phyloP scores from a whole-genome alignment of 352 stramenopile genomes.

The Pythium vanterpoolii region DNA sequence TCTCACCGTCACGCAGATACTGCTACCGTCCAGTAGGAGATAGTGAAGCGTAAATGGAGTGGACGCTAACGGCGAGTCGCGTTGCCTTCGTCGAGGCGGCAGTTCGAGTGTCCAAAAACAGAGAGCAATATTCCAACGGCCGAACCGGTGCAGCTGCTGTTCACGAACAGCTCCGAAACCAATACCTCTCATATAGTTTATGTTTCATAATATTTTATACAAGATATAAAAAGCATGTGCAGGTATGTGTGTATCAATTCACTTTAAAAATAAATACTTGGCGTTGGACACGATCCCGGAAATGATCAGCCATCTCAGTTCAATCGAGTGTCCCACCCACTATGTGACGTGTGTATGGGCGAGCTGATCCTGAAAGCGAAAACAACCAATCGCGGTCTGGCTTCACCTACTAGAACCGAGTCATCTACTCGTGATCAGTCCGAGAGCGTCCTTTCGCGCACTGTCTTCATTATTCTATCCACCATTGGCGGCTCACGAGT shows the following conservation, averaged over 20 bases:
- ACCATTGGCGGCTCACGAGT: too few species aligned
- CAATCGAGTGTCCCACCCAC: constrained; percentile 1
- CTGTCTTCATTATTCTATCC: too few species aligned
- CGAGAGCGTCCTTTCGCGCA: not conserved
- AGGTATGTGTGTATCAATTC: not conserved
- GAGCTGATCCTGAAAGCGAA: constrained; percentile 4
- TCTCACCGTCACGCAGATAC: too few species aligned
- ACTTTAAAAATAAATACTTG: not conserved
- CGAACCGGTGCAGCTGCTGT: not conserved
- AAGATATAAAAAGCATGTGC: not conserved
- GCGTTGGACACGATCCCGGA: not conserved
- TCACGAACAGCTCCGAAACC: not conserved
- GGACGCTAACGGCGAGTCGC: too few species aligned
- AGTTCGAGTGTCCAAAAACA: too few species aligned
- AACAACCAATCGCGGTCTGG: not conserved
- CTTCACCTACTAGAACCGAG: too few species aligned
- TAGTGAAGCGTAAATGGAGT: too few species aligned
- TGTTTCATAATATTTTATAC: not conserved
- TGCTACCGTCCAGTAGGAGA: too few species aligned
- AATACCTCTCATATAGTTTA: not conserved
- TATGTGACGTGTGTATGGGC: constrained; percentile 1
- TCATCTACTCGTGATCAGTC: not conserved
- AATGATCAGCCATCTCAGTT: constrained; percentile 4
- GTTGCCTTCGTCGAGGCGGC: too few species aligned
- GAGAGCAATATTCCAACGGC: too few species aligned